phyloP scores from a whole-genome alignment of 345 rosid genomes.

The Hypericum perforatum region DNA sequence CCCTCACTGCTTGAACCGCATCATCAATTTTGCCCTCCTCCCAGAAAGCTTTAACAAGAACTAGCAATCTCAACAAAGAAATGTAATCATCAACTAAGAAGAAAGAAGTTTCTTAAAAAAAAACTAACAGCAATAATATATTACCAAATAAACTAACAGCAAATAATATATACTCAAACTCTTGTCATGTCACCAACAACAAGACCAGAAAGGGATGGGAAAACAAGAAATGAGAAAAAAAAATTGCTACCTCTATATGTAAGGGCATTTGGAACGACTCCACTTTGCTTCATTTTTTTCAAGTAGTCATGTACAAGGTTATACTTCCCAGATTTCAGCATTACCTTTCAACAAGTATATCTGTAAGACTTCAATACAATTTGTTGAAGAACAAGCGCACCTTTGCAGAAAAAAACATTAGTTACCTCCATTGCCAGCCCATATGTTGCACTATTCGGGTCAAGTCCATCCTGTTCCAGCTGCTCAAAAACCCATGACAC shows the following conservation, averaged over 20 bases:
- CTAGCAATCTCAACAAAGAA: constrained; percentile 28
- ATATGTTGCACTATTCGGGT: constrained; percentile 87
- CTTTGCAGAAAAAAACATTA: constrained; percentile 7
- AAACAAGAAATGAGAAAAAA: constrained; percentile 5
- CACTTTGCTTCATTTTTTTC: constrained; percentile 64
- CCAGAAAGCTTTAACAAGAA: constrained; percentile 79
- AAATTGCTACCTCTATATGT: constrained; percentile 56
- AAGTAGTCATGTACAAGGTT: constrained; percentile 62
- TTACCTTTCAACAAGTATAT: constrained; percentile 64
- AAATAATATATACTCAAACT: background rate
- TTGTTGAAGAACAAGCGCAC: constrained; percentile 15
- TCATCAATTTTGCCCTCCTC: constrained; percentile 68
- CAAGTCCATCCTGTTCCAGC: constrained; percentile 62
- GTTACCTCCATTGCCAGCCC: constrained; percentile 99
- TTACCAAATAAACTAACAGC: too few species aligned
- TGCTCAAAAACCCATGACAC: constrained; percentile 85
- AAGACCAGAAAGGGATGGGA: too few species aligned
- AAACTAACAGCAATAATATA: too few species aligned
- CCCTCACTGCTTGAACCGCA: constrained; percentile 71
- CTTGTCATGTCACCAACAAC: too few species aligned
- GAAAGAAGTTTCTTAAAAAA: too few species aligned
- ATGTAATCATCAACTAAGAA: constrained; percentile 11
- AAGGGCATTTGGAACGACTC: constrained; percentile 61
- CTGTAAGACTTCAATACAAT: constrained; percentile 43
- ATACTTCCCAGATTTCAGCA: constrained; percentile 80